phyloP scores from a whole-genome alignment of 148 eudicot species.

The Euryodendron excelsum region DNA sequence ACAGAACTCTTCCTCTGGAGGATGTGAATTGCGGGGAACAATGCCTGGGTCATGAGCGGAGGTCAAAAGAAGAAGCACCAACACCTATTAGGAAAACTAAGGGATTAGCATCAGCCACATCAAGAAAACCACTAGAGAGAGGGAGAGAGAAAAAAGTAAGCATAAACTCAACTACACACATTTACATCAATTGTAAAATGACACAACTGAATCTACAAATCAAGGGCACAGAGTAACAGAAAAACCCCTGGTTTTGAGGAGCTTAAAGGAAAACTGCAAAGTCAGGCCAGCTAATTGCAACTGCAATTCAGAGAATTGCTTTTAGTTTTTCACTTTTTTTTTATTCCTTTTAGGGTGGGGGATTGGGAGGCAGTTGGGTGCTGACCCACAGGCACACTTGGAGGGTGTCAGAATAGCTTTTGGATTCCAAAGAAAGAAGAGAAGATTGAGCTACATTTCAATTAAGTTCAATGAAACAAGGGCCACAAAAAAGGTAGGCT shows the following conservation, averaged over 20 bases:
- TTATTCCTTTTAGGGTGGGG: too few relatives aligned
- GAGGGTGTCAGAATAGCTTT: background rate
- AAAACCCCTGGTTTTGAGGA: too few relatives aligned
- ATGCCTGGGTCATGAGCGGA: constrained; percentile 70
- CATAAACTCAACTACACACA: too few relatives aligned
- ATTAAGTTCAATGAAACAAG: background rate
- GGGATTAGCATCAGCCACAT: constrained; percentile 19
- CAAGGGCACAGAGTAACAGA: too few relatives aligned
- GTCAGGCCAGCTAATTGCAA: too few relatives aligned
- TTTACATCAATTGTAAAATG: too few relatives aligned
- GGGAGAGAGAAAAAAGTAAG: background rate
- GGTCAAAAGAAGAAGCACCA: constrained; percentile 53
- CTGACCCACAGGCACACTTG: too few relatives aligned
- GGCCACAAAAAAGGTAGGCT: background rate
- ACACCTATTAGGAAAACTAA: constrained; percentile 33
- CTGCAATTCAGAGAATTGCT: too few relatives aligned
- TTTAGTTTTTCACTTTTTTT: too few relatives aligned
- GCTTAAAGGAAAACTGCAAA: too few relatives aligned
- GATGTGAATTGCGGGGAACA: constrained; percentile 58
- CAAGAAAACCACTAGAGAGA: constrained; percentile 3
- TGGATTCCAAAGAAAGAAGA: background rate
- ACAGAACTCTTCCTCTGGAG: constrained; percentile 55
- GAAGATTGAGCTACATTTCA: background rate
- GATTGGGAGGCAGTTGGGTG: too few relatives aligned
- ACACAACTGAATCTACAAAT: too few relatives aligned